phyloP scores from a whole-genome alignment of 306 rosid genomes.

The Cicer pinnatifidum region DNA sequence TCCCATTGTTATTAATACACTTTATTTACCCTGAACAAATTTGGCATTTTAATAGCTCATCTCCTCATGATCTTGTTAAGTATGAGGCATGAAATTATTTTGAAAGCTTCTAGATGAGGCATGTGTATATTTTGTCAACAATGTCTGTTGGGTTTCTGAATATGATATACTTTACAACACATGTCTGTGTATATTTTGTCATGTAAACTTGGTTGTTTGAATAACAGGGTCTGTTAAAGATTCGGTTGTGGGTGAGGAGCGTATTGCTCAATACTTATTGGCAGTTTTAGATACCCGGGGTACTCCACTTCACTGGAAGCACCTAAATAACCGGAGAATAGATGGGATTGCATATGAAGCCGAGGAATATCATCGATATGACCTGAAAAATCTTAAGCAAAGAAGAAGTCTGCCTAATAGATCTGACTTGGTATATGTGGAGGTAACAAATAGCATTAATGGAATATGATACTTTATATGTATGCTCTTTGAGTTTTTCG shows the following conservation, averaged over 20 bases:
- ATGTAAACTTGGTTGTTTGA: constrained; percentile 37
- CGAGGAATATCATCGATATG: constrained; percentile 52
- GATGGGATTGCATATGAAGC: constrained; percentile 62
- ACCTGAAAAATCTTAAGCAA: constrained; percentile 67
- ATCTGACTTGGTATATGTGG: constrained; percentile 63
- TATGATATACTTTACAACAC: constrained; percentile 17
- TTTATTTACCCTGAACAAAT: not conserved
- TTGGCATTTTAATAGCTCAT: constrained; percentile 13
- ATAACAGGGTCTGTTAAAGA: constrained; percentile 90
- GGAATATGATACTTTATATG: constrained; percentile 32
- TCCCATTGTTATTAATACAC: not conserved
- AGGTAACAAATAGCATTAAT: constrained; percentile 55
- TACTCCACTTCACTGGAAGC: constrained; percentile 86
- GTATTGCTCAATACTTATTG: constrained; percentile 82
- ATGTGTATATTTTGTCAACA: too few relatives aligned
- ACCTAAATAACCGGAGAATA: constrained; percentile 61
- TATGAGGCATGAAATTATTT: not conserved
- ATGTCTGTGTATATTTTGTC: constrained; percentile 28
- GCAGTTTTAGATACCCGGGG: constrained; percentile 78
- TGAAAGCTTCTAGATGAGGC: constrained; percentile 1
- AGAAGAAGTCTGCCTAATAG: constrained; percentile 57
- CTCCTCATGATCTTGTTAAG: not conserved
- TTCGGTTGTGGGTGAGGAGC: constrained; percentile 88
- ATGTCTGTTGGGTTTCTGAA: constrained; percentile 33
- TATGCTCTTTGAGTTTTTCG: not conserved